Percentiles rank a stretch among this genome's conserved stretches.
Evolutionary conservation across 2,329 filamentous ascomycete species (phyloP).

Genomic region (Setomelanomma holmii): DNA sequence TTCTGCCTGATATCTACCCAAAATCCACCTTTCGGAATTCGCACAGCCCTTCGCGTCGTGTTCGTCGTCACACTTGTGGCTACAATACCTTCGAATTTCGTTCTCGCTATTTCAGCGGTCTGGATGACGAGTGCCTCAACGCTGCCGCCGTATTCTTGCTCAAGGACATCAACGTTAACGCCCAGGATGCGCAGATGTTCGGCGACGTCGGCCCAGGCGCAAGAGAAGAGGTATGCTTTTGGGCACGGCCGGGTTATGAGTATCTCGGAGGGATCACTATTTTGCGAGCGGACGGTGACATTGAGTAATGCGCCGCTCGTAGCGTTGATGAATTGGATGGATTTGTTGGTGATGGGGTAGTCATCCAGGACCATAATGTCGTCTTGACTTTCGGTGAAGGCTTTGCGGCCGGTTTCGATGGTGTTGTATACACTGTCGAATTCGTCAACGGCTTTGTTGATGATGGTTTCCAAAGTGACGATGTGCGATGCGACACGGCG

Average conservation of each 20-base stretch:
- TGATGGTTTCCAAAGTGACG: slow-evolving; percentile 29
- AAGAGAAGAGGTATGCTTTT: slow-evolving; percentile 32
- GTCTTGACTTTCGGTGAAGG: not conserved
- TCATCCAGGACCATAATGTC: not conserved
- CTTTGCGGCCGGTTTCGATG: not conserved
- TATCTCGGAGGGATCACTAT: slow-evolving; percentile 19
- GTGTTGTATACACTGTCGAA: slow-evolving; percentile 19
- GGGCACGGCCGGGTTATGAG: slow-evolving; percentile 25
- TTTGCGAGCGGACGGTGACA: not conserved
- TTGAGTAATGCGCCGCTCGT: not conserved
- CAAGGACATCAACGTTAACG: not conserved
- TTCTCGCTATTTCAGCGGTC: not conserved
- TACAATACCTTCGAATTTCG: not conserved
- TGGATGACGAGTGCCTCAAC: not conserved
- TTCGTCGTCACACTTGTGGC: slow-evolving; percentile 13
- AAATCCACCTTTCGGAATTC: slow-evolving; percentile 26
- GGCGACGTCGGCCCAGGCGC: slow-evolving; percentile 26
- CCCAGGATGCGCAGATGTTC: slow-evolving; percentile 22
- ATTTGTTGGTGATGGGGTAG: not conserved
- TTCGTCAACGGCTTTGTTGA: slow-evolving; percentile 31
- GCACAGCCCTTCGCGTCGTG: slow-evolving; percentile 14
- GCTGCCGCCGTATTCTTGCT: not conserved
- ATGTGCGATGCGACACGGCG: slow-evolving; percentile 31
- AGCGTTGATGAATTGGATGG: not conserved
- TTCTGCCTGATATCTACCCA: slow-evolving; percentile 31